Conservation (phyloP, 169 alveolate genomes). For the Eimeria zaria region DNA sequence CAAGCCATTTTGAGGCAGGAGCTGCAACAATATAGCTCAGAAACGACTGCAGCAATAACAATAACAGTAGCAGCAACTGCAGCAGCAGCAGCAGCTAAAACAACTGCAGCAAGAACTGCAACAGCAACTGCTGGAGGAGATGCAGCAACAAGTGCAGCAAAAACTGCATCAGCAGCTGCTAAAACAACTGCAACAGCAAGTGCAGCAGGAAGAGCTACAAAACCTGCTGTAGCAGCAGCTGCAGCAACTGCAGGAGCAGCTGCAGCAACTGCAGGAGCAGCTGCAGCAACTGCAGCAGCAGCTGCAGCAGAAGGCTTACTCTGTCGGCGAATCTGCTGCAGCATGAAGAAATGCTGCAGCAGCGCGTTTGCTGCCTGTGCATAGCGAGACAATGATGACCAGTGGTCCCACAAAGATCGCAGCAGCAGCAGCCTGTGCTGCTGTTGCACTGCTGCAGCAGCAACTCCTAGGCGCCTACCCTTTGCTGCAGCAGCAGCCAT, state of each 20-base stretch:
- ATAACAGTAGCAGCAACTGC: no score
- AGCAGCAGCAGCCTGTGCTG: constrained; percentile 43
- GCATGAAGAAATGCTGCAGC: constrained; percentile 68
- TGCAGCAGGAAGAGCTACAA: not conserved
- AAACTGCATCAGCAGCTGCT: not conserved
- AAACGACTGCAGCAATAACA: no score
- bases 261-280: constrained; percentile 9
- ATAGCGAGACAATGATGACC: constrained; percentile 4
- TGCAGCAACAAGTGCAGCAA: not conserved
- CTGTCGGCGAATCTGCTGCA: constrained; percentile 4
- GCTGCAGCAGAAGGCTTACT: not conserved
- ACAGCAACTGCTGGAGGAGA: not conserved
- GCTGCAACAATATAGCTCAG: no score
- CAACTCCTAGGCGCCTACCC: constrained; percentile 19
- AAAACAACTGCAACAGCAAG: not conserved
- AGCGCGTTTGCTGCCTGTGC: constrained; percentile 50
- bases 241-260: not conserved
- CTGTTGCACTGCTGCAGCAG: constrained; percentile 49
- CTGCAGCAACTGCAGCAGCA: not conserved
- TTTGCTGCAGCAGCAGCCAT: constrained; percentile 51
- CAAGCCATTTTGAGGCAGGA: no score
- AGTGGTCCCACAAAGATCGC: constrained; percentile 30
- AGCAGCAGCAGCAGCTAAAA: not conserved
- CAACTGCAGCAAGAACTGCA: not conserved
- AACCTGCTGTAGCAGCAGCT: not conserved